These are phyloP conservation scores for Phyllosticta ampelicida DNA, from an alignment of 2,329 filamentous ascomycete species.

Conservation along the genomic window DNA sequence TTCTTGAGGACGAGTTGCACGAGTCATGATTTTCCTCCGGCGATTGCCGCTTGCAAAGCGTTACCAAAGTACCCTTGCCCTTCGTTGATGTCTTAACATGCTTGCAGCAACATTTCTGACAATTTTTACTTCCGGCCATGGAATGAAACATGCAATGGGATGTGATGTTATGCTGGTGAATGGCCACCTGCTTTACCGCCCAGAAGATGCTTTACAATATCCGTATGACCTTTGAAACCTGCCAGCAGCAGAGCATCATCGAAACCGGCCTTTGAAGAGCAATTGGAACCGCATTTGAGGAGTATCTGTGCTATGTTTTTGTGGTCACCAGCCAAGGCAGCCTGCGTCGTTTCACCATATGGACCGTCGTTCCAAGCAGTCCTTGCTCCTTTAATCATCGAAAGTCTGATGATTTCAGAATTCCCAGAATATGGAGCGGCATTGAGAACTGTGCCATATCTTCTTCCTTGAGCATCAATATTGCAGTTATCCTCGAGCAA, in stretches of 20 bases:
- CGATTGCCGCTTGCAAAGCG: slow-evolving; percentile 2
- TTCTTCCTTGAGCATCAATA: not conserved
- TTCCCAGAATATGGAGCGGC: not conserved
- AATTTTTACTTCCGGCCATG: not conserved
- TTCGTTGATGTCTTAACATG: not conserved
- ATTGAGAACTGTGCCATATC: not conserved
- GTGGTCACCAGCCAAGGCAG: not conserved
- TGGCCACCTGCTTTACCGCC: not conserved
- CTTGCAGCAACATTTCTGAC: not conserved
- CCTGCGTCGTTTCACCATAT: not conserved
- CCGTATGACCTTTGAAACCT: not conserved
- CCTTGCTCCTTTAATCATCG: not conserved
- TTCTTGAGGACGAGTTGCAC: not conserved
- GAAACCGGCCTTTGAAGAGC: not conserved
- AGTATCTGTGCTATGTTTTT: not conserved
- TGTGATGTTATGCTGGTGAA: not conserved
- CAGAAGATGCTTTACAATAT: not conserved
- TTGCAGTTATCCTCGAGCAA: not conserved
- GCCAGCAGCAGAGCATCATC: not conserved
- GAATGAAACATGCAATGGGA: not conserved
- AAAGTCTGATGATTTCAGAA: not conserved
- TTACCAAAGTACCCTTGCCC: not conserved
- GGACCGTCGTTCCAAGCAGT: not conserved
- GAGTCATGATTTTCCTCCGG: slow-evolving; percentile 5
- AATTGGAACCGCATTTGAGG: not conserved